Base-by-base conservation (phyloP, 495 filamentous ascomycete species). In the Cercophora samala region DNA sequence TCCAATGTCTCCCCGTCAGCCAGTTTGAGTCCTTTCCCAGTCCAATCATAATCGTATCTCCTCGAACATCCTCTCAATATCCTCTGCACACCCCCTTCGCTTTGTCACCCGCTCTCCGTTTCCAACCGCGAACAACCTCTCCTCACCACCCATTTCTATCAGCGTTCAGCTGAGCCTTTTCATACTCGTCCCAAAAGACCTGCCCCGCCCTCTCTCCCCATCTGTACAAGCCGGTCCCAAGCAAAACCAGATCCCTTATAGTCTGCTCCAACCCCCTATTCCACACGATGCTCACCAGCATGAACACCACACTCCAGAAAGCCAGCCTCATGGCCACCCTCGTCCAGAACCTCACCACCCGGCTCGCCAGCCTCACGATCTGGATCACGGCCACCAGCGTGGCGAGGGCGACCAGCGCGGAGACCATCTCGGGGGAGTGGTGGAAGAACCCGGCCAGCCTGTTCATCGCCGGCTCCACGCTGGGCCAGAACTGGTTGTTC, bases 261-360 rank as follows among this genome's bases (percentile, higher is more conserved):
- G 85, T 86, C 60, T 83, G 81, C 74, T 88, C 90, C 64, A 87
- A 60, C 0, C 92, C 92, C 15, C 87, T 77, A 64, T 82, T 82
- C 75, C 84, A 93, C 15, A 91, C 79, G 65, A 85, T 85, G 46
- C 83, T 76, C 0, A 77, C 82, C 1, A 86, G 3, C 0, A 78
- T 78, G 19, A 81, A 76, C 15, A 93, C 32, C 1, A 73, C 68
- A 0, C 77, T 82, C 85, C 86, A 95, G 59, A 91, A 85, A 0
- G 84, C 65, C 55, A 92, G 19, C 29, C 83, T 74, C 64, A 90
- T 72, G 5, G 79, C 82, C 58, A 94, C 72, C 53, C 80, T 73
- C n/a, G 91, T 82, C 87, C 91, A 92, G 75, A 86, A 94, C 73
- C 92, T 80, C 63, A 96, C 77, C 2, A 91, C 76, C 46, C 90